These are phyloP conservation scores for bread wheat (Triticum aestivum) DNA, from an alignment of 176 grass and related monocot species.

Conservation along the genomic window IWGSC_CS_RefSeq_v2.1 NC_057807.1:464729000-464729499, in stretches of 20 bases:
- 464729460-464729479: conserved; percentile 6
- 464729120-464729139: too few species aligned
- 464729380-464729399: not conserved
- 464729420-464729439: conserved; percentile 19
- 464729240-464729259: not conserved
- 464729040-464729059: too few species aligned
- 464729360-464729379: not conserved
- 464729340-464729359: not conserved
- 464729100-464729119: too few species aligned
- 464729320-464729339: not conserved
- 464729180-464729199: not conserved
- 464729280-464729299: too few species aligned
- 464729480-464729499: not conserved
- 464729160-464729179: not conserved
- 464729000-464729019: too few species aligned
- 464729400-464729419: not conserved
- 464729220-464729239: not conserved
- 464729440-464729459: not conserved
- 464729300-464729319: not conserved
- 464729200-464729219: not conserved
- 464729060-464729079: too few species aligned
- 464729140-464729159: too few species aligned
- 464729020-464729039: too few species aligned
- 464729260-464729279: not conserved
- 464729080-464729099: too few species aligned